These are phyloP conservation scores for Chalciporus sp. DNA, from an alignment of 1,284 basidiomycete genomes.

Conservation along the genomic window DNA sequence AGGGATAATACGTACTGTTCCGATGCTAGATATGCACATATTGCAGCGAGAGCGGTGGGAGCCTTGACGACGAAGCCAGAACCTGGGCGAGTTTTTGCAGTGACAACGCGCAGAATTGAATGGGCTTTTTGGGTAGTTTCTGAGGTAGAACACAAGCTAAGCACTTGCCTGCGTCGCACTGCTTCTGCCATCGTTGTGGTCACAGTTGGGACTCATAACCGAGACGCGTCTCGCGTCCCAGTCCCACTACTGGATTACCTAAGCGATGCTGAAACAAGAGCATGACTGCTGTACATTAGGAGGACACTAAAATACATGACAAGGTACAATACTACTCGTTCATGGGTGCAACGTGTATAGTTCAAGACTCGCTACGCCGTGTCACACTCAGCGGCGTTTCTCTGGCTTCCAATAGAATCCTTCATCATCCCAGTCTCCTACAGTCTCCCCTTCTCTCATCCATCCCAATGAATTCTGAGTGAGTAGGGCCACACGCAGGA, in stretches of 20 bases:
- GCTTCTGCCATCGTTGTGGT: conserved; percentile 21
- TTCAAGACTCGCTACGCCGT: conserved; percentile 1
- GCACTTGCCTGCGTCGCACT: conserved; percentile 20
- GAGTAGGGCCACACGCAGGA: conserved; percentile 54
- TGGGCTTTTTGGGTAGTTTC: conserved; percentile 27
- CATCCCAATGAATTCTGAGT: conserved; percentile 52
- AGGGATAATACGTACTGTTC: conserved; percentile 23
- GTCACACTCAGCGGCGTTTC: conserved; percentile 6
- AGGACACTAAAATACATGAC: too few relatives aligned
- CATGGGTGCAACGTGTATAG: too few relatives aligned
- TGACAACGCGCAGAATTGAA: conserved; percentile 26
- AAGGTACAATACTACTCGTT: too few relatives aligned
- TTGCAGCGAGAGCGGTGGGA: conserved; percentile 24
- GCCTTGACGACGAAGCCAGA: conserved; percentile 30
- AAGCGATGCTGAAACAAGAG: too few relatives aligned
- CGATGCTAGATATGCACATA: conserved; percentile 36
- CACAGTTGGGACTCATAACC: not conserved
- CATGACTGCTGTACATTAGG: not conserved
- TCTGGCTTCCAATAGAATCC: conserved; percentile 25
- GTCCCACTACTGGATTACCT: too few relatives aligned
- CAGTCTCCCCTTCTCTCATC: conserved; percentile 49
- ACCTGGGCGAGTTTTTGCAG: conserved; percentile 28
- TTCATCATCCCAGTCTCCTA: conserved; percentile 25
- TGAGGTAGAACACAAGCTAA: conserved; percentile 19
- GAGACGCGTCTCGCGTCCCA: too few relatives aligned